phyloP scores from a whole-genome alignment of 257 asterid genomes.

The Solanum clarkiae region DNA sequence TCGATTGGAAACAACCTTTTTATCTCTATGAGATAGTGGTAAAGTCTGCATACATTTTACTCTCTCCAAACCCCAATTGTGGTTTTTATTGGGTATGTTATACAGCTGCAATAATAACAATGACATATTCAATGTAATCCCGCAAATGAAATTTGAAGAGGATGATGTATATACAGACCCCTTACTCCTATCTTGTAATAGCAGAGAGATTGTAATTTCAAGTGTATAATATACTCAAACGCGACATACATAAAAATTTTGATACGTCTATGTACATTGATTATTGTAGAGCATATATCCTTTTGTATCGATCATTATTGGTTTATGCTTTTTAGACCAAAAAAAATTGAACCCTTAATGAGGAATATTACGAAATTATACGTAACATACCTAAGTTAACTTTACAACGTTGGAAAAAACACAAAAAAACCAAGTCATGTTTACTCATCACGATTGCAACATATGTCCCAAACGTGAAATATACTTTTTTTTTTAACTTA shows the following conservation, averaged over 20 bases:
- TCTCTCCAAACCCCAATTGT: no score
- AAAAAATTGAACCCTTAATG: neutral
- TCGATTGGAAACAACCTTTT: neutral
- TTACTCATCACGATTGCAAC: neutral
- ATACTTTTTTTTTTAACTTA: neutral
- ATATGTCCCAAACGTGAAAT: neutral
- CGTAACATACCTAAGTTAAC: neutral
- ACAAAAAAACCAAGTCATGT: neutral
- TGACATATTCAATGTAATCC: neutral
- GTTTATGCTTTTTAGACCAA: neutral
- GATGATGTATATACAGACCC: no score
- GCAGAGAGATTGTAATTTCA: neutral
- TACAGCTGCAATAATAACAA: neutral
- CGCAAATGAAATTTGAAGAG: neutral
- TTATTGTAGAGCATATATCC: neutral
- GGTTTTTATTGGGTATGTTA: no score
- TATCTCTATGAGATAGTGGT: no score
- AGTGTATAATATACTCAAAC: neutral
- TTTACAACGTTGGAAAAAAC: neutral
- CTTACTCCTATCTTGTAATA: no score
- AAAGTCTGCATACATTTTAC: no score
- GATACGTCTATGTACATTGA: neutral
- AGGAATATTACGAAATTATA: neutral
- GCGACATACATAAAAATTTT: neutral
- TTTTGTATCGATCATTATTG: neutral